Conservation (phyloP, 306 rosid species). For the Rubus parviflorus region DNA sequence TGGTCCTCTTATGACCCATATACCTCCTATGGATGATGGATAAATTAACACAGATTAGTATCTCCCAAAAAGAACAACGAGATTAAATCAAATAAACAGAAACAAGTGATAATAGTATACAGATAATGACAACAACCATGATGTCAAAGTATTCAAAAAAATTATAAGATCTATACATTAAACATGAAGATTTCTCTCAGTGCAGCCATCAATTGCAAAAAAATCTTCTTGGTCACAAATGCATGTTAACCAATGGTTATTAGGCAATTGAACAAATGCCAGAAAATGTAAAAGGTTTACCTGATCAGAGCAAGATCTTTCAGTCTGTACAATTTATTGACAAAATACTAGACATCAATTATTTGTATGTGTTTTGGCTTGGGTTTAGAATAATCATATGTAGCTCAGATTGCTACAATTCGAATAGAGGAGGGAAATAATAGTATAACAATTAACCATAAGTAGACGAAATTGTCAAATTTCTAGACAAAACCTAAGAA, state of each 20-base stretch:
- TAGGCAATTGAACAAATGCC: neutral
- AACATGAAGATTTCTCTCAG: neutral
- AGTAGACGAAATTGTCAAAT: conserved; percentile 1
- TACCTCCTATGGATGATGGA: conserved; percentile 66
- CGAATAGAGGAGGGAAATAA: neutral
- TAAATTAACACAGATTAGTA: neutral
- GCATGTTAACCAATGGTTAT: too few species aligned
- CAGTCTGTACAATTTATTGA: neutral
- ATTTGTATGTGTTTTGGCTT: neutral
- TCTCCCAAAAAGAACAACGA: neutral
- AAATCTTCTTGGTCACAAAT: neutral
- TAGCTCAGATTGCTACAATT: neutral
- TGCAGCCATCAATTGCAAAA: neutral
- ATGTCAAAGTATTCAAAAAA: neutral
- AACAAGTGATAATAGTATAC: neutral
- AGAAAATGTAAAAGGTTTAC: neutral
- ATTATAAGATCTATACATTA: neutral
- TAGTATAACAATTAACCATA: neutral
- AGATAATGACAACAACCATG: neutral
- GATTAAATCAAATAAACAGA: neutral
- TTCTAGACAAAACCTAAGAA: too few species aligned
- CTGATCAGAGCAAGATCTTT: neutral
- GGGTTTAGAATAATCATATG: neutral
- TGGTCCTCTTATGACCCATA: conserved; percentile 96
- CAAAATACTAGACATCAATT: neutral